Conservation (phyloP, 1,284 basidiomycete species). For the Microbotryum silenes-acaulis region DNA sequence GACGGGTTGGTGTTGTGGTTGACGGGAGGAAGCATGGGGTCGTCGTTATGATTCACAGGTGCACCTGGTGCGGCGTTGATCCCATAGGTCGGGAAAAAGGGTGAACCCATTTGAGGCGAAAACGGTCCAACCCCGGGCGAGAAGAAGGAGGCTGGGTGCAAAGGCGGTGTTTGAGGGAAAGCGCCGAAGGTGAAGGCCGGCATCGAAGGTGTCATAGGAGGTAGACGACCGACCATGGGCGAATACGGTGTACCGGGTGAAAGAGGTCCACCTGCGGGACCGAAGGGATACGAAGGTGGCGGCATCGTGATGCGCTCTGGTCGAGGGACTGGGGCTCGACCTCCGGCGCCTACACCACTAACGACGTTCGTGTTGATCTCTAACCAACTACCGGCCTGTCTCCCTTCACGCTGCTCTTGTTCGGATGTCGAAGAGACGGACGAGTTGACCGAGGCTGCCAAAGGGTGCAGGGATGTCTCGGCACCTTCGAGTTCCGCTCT, state of each 20-base stretch:
- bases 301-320: constrained; percentile 30
- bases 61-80: constrained; percentile 15
- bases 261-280: constrained; percentile 16
- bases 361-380: constrained; percentile 34
- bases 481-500: no score
- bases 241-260: constrained; percentile 12
- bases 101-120: constrained; percentile 32
- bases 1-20: not conserved
- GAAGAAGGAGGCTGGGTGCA: constrained; percentile 40
- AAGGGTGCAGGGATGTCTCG: no score
- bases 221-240: constrained; percentile 20
- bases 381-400: constrained; percentile 9
- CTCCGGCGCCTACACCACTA: constrained; percentile 18
- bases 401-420: no score
- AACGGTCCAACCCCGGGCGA: constrained; percentile 38
- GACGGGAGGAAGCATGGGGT: constrained; percentile 22
- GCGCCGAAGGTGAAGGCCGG: constrained; percentile 43
- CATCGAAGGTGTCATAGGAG: constrained; percentile 43
- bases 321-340: constrained; percentile 25
- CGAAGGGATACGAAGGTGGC: constrained; percentile 32
- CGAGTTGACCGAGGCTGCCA: no score
- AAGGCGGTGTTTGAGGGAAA: constrained; percentile 42
- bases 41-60: constrained; percentile 9
- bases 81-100: constrained; percentile 10
- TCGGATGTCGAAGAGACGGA: no score